Evolutionary conservation across 2,329 filamentous ascomycete genomes (phyloP), one percentile per base, ranked within the genome.

Genomic region (Penicillium capsulatum): DNA sequence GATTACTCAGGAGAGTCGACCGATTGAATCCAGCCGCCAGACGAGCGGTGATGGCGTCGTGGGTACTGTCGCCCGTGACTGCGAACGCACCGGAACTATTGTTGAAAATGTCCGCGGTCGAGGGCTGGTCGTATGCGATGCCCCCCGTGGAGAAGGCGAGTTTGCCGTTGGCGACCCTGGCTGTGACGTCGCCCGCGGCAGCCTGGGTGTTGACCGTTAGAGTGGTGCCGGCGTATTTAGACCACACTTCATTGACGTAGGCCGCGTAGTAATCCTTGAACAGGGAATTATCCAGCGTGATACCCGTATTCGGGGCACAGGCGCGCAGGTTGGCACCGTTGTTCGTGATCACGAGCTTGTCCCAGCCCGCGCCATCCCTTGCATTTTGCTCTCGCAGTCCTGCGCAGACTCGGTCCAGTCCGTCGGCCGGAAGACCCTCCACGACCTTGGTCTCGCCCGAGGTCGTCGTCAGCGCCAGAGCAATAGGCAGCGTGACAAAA

Each of bases 11-110:
- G 44, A 92, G 64, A 8, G 83, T 90, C 22, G 77, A 81, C 15
- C 86, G 75, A 64, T 90, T 88, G 55, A 91, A 78, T 1, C 83
- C 84, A 1, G 86, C 86, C 0, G 83, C 77, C 10, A 92, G 66
- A n/a, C 86, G 74, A 0, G 87, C 84, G 7, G 81, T 81, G 40
- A 90, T 76, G 28, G 81, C 80, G 44, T 77, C 75, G 58, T 74
- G 71, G 54, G 72, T 67, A 2, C 63, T 56, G 38, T 71, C 68
- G 26, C 63, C 64, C 3, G 51, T 52, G 4, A 66, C 61, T 2
- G 65, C 71, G 61, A 83, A 83, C 1, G 79, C 75, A 0, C 80
- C 80, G 2, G 74, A 79, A 50, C 75, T 80, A 64, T 81, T 84
- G 24, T 74, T 75, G 55, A 86, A 79, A 46, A 87, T 82, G 59